Conservation (phyloP, 805 yeast genomes). For the Cyberlindnera misumaiensis region DNA sequence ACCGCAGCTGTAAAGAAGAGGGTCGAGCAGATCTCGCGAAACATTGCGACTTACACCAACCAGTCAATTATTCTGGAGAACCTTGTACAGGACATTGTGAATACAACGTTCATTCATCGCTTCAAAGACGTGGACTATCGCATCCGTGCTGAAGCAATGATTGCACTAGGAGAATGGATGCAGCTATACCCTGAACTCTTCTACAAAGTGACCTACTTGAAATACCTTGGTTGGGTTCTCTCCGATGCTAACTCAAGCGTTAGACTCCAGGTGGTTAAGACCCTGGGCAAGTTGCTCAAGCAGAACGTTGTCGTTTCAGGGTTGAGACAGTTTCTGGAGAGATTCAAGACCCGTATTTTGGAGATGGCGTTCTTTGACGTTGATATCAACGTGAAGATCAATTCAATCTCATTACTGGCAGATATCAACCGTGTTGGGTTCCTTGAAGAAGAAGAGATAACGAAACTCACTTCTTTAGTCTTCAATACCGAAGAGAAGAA, state of each 20-base stretch:
- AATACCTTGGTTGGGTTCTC: constrained; percentile 79
- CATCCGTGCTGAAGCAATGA: constrained; percentile 66
- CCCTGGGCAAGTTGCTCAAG: constrained; percentile 43
- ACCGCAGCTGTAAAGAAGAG: constrained; percentile 35
- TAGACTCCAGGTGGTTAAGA: constrained; percentile 56
- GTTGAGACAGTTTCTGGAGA: constrained; percentile 70
- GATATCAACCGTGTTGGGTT: constrained; percentile 57
- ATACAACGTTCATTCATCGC: constrained; percentile 63
- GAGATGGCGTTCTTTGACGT: constrained; percentile 54
- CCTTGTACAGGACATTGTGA: constrained; percentile 58
- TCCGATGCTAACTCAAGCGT: constrained; percentile 63
- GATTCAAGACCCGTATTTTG: constrained; percentile 58
- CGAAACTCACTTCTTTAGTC: constrained; percentile 34
- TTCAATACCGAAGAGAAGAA: constrained; percentile 26
- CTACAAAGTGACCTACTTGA: constrained; percentile 59
- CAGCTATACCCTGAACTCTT: constrained; percentile 62
- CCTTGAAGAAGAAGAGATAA: constrained; percentile 52
- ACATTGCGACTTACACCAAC: constrained; percentile 33
- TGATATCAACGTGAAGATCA: constrained; percentile 47
- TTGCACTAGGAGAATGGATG: constrained; percentile 64
- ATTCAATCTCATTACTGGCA: constrained; percentile 44
- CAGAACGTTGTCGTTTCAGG: constrained; percentile 46
- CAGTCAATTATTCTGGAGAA: constrained; percentile 50
- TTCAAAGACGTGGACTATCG: constrained; percentile 72
- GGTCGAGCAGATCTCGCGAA: constrained; percentile 38